Conservation (phyloP, 441 rosid species). For the Adansonia madagascariensis region DNA sequence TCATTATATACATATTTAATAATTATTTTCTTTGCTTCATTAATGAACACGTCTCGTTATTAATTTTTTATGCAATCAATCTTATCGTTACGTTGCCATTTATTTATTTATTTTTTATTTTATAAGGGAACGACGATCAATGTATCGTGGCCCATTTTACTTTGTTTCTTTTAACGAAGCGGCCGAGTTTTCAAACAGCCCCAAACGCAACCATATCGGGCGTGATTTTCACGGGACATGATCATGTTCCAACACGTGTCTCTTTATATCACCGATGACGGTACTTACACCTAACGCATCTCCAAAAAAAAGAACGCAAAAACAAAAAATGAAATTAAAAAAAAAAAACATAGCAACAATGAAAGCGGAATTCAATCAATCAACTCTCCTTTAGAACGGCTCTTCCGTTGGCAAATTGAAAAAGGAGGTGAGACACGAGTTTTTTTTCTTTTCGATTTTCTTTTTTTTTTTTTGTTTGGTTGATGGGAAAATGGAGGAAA, state of each 20-base stretch:
- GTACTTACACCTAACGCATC: neutral
- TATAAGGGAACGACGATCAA: no score
- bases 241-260: neutral
- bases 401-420: neutral
- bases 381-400: neutral
- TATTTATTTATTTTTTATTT: no score
- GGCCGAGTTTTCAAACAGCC: neutral
- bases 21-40: no score
- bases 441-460: neutral
- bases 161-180: neutral
- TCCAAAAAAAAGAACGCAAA: neutral
- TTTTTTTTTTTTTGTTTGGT: neutral
- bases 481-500: slow-evolving; percentile 11
- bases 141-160: no score
- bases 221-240: neutral
- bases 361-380: neutral
- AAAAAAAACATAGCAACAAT: neutral
- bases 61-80: no score
- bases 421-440: neutral
- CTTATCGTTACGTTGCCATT: no score
- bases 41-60: no score
- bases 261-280: neutral
- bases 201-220: neutral
- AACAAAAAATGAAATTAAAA: neutral
- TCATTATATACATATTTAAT: no score